Evolutionary conservation across 2,329 filamentous ascomycete genomes (phyloP), one percentile per base, ranked within the genome.

Genomic region (Cytospora piceicola): DNA sequence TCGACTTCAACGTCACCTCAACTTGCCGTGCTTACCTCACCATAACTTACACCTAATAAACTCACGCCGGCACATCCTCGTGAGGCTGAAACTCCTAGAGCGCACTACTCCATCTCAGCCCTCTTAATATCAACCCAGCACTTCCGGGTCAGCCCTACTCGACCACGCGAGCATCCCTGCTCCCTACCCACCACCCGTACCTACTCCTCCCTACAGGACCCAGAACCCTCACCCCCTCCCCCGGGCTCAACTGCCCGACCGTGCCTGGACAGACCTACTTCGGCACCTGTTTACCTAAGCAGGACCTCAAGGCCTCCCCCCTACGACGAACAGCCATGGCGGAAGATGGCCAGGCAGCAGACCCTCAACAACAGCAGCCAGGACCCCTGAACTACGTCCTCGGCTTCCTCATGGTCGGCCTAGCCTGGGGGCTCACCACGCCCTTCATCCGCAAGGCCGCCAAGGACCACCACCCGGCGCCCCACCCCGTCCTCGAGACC

Each of bases 361-460:
- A 69, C 30, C 69, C 72, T 32, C 39, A 42, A 42, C 76, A 79
- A 42, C 34, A 36, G 12, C 76, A 79, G 29, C 85, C 85, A 29
- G 81, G 83, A 20, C 77, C 88, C 69, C 83, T 96, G 80, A 94
- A 93, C 80, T 97, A 95, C 82, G 83, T 95, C 69, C 82, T 94
- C 66, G 92, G 92, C 71, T 97, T 97, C 82, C 84, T 97, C 62
- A 87, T 97, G 67, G 94, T 98, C 70, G 93, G 94, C 61, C 81
- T 95, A 29, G 94, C 93, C 71, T 98, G 94, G 94, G 94, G 94
- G 60, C 88, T 96, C 72, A 97, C 93, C 0, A 96, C 93, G 24
- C 90, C 90, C 63, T 97, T 98, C 81, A 96, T 98, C 83, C 90
- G 94, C 29, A 87, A 87, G 68, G 94, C 94, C 12, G 94, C 94